phyloP scores from a whole-genome alignment of 2,329 filamentous ascomycete species.

The Onygenales sp. region DNA sequence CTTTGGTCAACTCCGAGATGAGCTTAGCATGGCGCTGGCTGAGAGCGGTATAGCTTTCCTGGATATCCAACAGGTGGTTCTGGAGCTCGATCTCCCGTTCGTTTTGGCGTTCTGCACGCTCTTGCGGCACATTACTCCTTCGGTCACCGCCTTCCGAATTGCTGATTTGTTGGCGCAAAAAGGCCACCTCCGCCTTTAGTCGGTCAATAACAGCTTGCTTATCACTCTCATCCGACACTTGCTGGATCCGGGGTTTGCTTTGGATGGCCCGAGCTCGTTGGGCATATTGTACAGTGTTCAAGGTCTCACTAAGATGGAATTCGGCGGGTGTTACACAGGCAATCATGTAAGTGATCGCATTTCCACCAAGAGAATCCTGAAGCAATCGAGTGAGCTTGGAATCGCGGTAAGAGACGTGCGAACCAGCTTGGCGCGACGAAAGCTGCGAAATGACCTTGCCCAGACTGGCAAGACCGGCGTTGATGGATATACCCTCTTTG shows the following conservation, averaged over 20 bases:
- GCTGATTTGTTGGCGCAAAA: slow-evolving; percentile 86
- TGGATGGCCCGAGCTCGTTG: slow-evolving; percentile 93
- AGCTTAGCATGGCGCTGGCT: slow-evolving; percentile 91
- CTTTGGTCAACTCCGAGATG: slow-evolving; percentile 85
- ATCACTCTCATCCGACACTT: slow-evolving; percentile 77
- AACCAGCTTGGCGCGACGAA: slow-evolving; percentile 75
- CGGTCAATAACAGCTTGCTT: slow-evolving; percentile 91
- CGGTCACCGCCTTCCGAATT: slow-evolving; percentile 63
- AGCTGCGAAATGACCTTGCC: slow-evolving; percentile 98
- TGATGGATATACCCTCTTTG: slow-evolving; percentile 96
- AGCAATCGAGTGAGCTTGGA: slow-evolving; percentile 92
- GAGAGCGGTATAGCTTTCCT: slow-evolving; percentile 88
- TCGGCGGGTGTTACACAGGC: slow-evolving; percentile 94
- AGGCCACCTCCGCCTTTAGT: slow-evolving; percentile 85
- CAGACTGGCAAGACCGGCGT: slow-evolving; percentile 84
- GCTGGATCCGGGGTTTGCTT: slow-evolving; percentile 93
- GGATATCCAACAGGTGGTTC: slow-evolving; percentile 81
- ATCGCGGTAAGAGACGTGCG: slow-evolving; percentile 94
- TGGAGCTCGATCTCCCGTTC: slow-evolving; percentile 85
- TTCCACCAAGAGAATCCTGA: slow-evolving; percentile 92
- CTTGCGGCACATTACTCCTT: slow-evolving; percentile 45
- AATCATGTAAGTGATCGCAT: slow-evolving; percentile 99
- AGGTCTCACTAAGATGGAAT: slow-evolving; percentile 92
- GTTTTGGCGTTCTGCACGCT: slow-evolving; percentile 67
- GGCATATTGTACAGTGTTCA: slow-evolving; percentile 96